phyloP scores from a whole-genome alignment of 179 eudicot species.

The Silene noctiflora region DNA sequence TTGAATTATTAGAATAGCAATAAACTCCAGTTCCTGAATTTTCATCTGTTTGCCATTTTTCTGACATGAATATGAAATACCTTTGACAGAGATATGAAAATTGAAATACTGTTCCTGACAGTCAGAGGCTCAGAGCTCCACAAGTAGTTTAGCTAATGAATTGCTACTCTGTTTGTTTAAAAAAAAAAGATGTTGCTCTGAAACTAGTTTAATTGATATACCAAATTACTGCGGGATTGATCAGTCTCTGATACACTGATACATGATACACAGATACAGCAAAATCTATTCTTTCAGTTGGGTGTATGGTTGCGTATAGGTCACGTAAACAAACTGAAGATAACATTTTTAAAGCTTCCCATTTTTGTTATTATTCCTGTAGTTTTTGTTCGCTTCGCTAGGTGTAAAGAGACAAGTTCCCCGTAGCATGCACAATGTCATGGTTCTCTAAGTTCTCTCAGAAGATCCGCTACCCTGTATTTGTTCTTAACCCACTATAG shows the following conservation, averaged over 20 bases:
- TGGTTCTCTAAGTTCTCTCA: neutral
- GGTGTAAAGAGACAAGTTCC: neutral
- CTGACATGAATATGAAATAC: neutral
- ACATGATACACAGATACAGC: neutral
- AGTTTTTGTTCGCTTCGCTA: neutral
- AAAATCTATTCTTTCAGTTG: neutral
- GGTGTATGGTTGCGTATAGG: conserved; percentile 10
- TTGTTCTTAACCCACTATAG: neutral
- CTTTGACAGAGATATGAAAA: too few species aligned
- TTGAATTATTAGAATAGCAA: neutral
- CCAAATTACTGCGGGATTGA: neutral
- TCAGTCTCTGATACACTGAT: neutral
- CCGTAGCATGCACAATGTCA: neutral
- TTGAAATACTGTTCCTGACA: conserved; percentile 1
- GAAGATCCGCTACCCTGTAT: neutral
- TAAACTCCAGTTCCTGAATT: neutral
- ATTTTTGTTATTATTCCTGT: too few species aligned
- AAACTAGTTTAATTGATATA: too few species aligned
- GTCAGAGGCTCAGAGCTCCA: neutral
- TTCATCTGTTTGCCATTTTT: neutral
- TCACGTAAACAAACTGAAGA: neutral
- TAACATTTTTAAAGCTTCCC: neutral
- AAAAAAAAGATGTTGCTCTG: neutral
- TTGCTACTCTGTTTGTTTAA: too few species aligned
- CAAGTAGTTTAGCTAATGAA: too few species aligned